Evolutionary conservation across 2,329 filamentous ascomycete genomes (phyloP), one percentile per base, ranked within the genome.

Genomic region (Boeremia lycopersici): DNA sequence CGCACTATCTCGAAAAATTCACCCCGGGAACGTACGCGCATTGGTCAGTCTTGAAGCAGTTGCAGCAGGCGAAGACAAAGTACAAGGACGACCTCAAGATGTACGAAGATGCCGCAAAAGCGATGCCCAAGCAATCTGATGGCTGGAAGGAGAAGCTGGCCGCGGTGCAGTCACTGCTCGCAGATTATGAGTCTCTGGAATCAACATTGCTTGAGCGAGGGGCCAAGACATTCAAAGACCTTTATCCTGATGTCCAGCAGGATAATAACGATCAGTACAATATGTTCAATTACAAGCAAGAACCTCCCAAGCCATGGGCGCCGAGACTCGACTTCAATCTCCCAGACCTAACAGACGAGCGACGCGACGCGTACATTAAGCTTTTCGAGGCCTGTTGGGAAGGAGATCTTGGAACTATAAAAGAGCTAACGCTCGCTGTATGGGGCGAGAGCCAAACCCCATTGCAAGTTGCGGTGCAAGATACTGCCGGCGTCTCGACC

Each of bases 361-460:
- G 80, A 44, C 79, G 78, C 25, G 76, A 79, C 30, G 86, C 82
- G 0, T 93, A 92, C 58, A 58, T 89, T 6, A 76, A 83, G 58
- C 73, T 93, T 77, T 89, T 90, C 69, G 86, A 93, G 67, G 89
- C 89, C 31, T 85, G 85, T 4, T 95, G 89, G 89, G 64, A 65
- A 4, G 88, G 87, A n/a, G 84, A 95, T 61, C 60, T 89, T 1
- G 78, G 84, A 1, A 84, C 78, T 3, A 84, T 93, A 72, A 90
- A 89, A 66, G 72, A 76, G 12, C 76, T 90, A 33, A 89, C 87
- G 1, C 74, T 90, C 17, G 75, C 79, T 10, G 75, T 82, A 2
- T 89, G 86, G 84, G 78, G 83, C 11, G 76, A 82, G 6, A 74
- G 81, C 5, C 79, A 86, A 47, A 74, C 81, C 28, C 71, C 71